phyloP scores from a whole-genome alignment of 176 grass and related monocot genomes.

The Zizania latifolia region DNA sequence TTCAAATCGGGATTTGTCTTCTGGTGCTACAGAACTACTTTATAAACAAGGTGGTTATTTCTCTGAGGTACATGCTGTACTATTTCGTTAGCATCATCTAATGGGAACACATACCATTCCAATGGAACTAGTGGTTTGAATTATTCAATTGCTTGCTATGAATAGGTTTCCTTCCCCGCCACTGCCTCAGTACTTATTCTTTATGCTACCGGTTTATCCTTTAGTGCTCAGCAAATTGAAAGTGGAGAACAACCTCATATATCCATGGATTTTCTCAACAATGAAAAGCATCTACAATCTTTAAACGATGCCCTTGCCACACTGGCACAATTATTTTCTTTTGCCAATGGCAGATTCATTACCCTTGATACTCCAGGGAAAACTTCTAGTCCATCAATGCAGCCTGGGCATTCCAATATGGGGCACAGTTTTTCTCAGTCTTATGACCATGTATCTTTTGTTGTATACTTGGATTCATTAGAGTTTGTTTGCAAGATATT shows the following conservation, averaged over 20 bases:
- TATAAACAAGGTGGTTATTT: constrained; percentile 41
- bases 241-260: background rate
- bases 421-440: constrained; percentile 2
- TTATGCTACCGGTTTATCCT: constrained; percentile 60
- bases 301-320: constrained; percentile 31
- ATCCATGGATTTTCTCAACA: constrained; percentile 31
- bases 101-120: constrained; percentile 15
- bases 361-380: constrained; percentile 12
- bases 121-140: constrained; percentile 17
- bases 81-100: constrained; percentile 18
- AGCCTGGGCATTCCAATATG: constrained; percentile 10
- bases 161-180: constrained; percentile 44
- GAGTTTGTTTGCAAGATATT: constrained; percentile 67
- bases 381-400: constrained; percentile 3
- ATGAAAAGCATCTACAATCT: constrained; percentile 33
- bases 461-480: constrained; percentile 67
- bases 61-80: constrained; percentile 54
- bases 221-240: constrained; percentile 33
- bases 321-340: constrained; percentile 33
- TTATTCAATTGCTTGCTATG: background rate
- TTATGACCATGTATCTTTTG: constrained; percentile 31
- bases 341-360: background rate
- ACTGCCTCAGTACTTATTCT: constrained; percentile 52
- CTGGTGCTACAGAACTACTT: constrained; percentile 41
- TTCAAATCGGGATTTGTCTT: constrained; percentile 37